phyloP scores from a whole-genome alignment of 805 yeast genomes.

The Pichia heedii region DNA sequence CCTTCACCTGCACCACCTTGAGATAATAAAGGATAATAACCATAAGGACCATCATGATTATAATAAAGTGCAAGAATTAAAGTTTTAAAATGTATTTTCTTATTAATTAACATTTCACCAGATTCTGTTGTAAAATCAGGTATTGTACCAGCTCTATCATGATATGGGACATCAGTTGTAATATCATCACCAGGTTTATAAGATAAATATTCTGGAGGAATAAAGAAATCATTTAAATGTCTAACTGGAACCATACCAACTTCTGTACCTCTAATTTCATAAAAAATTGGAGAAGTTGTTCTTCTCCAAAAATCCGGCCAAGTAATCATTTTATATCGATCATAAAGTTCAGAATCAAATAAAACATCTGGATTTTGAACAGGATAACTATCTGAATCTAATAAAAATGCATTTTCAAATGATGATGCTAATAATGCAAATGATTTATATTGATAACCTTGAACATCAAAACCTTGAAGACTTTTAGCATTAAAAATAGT shows the following conservation, averaged over 20 bases:
- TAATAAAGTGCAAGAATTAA: conserved; percentile 49
- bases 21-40: conserved; percentile 47
- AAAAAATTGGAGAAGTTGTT: conserved; percentile 66
- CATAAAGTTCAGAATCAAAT: conserved; percentile 50
- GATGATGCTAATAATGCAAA: conserved; percentile 64
- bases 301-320: conserved; percentile 93
- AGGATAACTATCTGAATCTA: conserved; percentile 75
- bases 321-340: conserved; percentile 39
- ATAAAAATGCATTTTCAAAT: conserved; percentile 59
- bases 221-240: conserved; percentile 24
- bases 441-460: conserved; percentile 62
- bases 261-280: conserved; percentile 53
- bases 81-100: conserved; percentile 44
- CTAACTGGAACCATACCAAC: conserved; percentile 30
- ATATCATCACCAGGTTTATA: conserved; percentile 29
- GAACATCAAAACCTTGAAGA: conserved; percentile 38
- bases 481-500: conserved; percentile 52
- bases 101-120: conserved; percentile 54
- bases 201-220: conserved; percentile 24
- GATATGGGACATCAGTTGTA: conserved; percentile 35
- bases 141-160: conserved; percentile 58
- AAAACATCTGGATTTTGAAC: conserved; percentile 53
- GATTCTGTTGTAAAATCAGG: conserved; percentile 64
- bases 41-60: conserved; percentile 51
- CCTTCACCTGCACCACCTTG: conserved; percentile 70